Evolutionary conservation across 768 basidiomycete genomes (phyloP), one percentile per base, ranked within the genome.

Genomic region (Xerocomellus intermedius): DNA sequence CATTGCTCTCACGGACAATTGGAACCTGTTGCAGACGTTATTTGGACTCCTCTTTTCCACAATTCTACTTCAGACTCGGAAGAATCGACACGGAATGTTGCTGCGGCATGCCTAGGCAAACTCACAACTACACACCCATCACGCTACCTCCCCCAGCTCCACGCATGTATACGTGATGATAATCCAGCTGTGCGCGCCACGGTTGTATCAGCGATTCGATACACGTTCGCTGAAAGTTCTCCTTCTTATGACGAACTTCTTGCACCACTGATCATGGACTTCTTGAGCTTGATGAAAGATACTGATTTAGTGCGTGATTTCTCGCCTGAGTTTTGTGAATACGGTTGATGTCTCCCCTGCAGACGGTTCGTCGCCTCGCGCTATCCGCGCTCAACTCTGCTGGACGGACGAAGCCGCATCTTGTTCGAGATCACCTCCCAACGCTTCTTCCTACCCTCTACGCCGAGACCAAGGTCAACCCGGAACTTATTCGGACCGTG

Each of bases 91-190:
- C 79, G 95, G 47, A 98, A 97, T 66, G 92, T 98, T 36, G 93
- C 95, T 24, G 94, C 97, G 43, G 95, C 96, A 3, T 98, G 95
- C 68, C 81, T 99, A 17, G 97, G 97, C 33, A 97, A 98, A 71
- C 78, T 99, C 30, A 95, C 94, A 0, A 91, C 91, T 0, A 90
- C 92, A 1, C 89, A 94, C 54, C 94, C 97, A 5, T 84, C 87
- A 0, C 86, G 85, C 62, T 99, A 96, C 69, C 78, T 98, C 17
- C 92, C 94, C 3, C 92, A 97, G 64, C 83, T 99, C 10, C 94
- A 98, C 65, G 91, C 82, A 42, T 85, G 87, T 42, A 85, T 91
- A 64, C 76, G 69, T 30, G 89, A 93, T 60, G 68, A 75, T 17
- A 85, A 83, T 62, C 79, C 89, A 3, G 79, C 86, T 19, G 83